These are phyloP conservation scores for Cephaloascus fragrans DNA, from an alignment of 805 yeast genomes.

Conservation along the genomic window DNA sequence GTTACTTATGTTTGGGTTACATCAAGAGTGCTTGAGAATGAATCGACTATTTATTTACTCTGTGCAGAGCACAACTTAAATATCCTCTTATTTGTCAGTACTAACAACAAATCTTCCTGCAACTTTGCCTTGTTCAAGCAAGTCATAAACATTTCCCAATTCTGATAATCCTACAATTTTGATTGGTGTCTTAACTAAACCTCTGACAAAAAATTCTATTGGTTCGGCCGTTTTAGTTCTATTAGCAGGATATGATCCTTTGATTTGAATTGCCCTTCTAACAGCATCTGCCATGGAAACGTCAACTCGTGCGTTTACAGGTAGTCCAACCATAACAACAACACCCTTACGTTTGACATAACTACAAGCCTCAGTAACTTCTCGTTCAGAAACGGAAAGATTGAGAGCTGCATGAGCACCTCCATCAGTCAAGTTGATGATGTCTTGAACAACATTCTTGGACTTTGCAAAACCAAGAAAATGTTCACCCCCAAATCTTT, in stretches of 20 bases:
- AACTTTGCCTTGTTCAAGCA: slow-evolving; percentile 6
- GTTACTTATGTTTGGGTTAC: no score
- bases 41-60: no score
- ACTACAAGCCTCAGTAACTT: slow-evolving; percentile 1
- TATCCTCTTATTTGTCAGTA: slow-evolving; percentile 13
- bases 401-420: slow-evolving; percentile 1
- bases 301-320: neutral
- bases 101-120: slow-evolving; percentile 3
- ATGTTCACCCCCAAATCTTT: slow-evolving; percentile 7
- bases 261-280: neutral
- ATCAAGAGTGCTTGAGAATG: no score
- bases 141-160: slow-evolving; percentile 10
- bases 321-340: neutral
- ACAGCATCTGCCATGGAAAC: neutral
- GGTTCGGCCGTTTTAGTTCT: neutral
- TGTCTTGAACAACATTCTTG: neutral
- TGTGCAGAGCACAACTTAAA: no score
- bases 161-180: neutral
- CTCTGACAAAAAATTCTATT: neutral
- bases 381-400: neutral
- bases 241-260: neutral
- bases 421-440: neutral
- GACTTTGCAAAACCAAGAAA: slow-evolving; percentile 6
- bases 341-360: neutral
- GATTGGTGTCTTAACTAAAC: neutral